phyloP scores from a whole-genome alignment of 164 flowering plant species.

The Dillenia suffruticosa region DNA sequence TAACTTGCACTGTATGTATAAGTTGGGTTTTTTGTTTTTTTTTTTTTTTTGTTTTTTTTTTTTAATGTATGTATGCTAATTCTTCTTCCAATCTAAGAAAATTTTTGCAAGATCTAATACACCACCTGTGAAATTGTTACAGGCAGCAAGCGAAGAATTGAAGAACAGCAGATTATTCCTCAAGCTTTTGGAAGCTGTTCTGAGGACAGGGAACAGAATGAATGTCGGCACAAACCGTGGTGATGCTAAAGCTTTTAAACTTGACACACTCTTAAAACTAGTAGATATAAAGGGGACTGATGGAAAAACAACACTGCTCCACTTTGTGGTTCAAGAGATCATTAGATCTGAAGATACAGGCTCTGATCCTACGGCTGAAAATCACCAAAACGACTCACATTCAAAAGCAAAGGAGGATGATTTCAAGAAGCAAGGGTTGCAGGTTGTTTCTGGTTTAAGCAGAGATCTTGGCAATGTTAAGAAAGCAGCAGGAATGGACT shows the following conservation, averaged over 20 bases:
- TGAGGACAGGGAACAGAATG: slow-evolving; percentile 94
- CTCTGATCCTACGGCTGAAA: slow-evolving; percentile 28
- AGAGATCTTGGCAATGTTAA: slow-evolving; percentile 78
- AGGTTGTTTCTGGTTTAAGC: slow-evolving; percentile 73
- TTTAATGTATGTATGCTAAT: no score
- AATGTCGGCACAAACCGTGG: slow-evolving; percentile 97
- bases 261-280: slow-evolving; percentile 83
- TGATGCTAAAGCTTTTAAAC: slow-evolving; percentile 91
- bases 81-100: no score
- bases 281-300: slow-evolving; percentile 92
- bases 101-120: slow-evolving; percentile 5
- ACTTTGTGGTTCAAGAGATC: slow-evolving; percentile 98
- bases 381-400: slow-evolving; percentile 19
- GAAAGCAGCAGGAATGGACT: slow-evolving; percentile 96
- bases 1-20: no score
- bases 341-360: slow-evolving; percentile 64
- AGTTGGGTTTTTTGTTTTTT: no score
- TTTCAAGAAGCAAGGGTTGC: slow-evolving; percentile 75
- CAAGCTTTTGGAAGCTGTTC: slow-evolving; percentile 96
- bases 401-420: slow-evolving; percentile 44
- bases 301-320: slow-evolving; percentile 95
- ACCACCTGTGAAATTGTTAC: slow-evolving; percentile 16
- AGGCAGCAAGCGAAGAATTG: slow-evolving; percentile 89
- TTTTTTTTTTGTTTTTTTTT: no score
- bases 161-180: slow-evolving; percentile 85